A percentile compares a stretch with the other conserved stretches of the same genome.
Evolutionary conservation across 2,329 filamentous ascomycete genomes (phyloP).

Genomic region (Cordyceps sp.): DNA sequence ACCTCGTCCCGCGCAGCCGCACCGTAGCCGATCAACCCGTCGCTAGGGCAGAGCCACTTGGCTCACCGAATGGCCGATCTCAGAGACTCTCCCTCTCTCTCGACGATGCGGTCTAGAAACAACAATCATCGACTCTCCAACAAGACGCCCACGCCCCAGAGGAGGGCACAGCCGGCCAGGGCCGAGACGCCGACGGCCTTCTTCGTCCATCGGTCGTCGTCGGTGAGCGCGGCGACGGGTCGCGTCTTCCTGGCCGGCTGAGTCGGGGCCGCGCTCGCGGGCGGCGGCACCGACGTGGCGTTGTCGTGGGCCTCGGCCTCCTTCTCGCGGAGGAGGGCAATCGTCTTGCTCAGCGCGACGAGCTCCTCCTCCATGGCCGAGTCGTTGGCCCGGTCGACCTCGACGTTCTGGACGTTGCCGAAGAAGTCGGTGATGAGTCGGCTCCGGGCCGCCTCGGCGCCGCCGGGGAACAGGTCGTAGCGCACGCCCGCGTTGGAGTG

Average conservation of each 20-base stretch:
- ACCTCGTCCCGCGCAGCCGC: no score
- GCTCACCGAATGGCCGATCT: no score
- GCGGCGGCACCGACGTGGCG: no score
- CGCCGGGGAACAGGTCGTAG: conserved; percentile 88
- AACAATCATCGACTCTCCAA: conserved; percentile 16
- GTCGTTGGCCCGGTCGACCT: conserved; percentile 53
- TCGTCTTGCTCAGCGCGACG: conserved; percentile 54
- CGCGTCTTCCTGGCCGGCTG: no score
- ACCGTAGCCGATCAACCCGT: no score
- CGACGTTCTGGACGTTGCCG: conserved; percentile 93
- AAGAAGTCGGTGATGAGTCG: conserved; percentile 93
- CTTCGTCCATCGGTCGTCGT: conserved; percentile 51
- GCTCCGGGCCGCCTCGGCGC: conserved; percentile 58
- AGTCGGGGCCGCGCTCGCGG: no score
- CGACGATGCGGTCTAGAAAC: no score
- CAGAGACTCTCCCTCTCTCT: no score
- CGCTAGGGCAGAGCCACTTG: no score
- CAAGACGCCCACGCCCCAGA: conserved; percentile 42
- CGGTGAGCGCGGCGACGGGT: conserved; percentile 41
- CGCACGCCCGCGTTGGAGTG: conserved; percentile 82
- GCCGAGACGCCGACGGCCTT: conserved; percentile 45
- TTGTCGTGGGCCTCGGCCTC: conserved; percentile 19
- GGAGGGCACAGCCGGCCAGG: conserved; percentile 40
- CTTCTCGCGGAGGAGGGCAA: conserved; percentile 33
- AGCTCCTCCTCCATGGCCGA: conserved; percentile 55